Evolutionary conservation across 371 early-diverging fungal species (phyloP), one percentile per base, ranked within the genome.

Genomic region (Mucor irregularis): DNA sequence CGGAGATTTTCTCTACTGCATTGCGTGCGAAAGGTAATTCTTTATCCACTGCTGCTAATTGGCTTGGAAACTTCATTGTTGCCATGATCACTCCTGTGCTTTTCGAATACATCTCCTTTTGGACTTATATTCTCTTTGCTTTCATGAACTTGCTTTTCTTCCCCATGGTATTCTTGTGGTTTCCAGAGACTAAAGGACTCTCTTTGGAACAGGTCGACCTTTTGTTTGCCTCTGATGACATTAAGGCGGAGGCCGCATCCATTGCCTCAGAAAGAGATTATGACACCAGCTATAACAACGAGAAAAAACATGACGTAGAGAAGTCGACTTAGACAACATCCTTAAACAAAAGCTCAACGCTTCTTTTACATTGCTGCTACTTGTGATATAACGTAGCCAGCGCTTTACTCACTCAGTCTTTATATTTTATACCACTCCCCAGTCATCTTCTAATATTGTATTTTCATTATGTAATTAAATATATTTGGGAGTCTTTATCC

Each of bases 31-130:
- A 78, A 64, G 78, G 78, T 59, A 74, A 74, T 60, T 70, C 71
- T 0, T 70, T 78, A 59, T 70, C 81, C 28, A 89, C 87, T 31
- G 80, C 81, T 62, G 78, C 88, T 71, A 86, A 89, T 81, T 89
- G 86, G 86, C 64, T 72, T 60, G 74, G 71, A 60, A 85, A 83
- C 70, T 74, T 78, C 61, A 53, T 72, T 47, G 78, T 78, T 7
- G 73, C 78, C 17, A 61, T 61, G 61, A 66, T 78, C 61, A 69
- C 78, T 16, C 78, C 74, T 13, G 71, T 74, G 19, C 51, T 71
- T 8, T 76, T 76, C 43, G 51, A 66, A 46, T 68, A 76, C 14
- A 62, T 64, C 14, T 56, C 58, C 22, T 76, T 58, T 43, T 76
- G 76, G 76, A 62, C 62, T 11, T 67, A 62, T 22, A 57, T 62